phyloP scores from a whole-genome alignment of 2,329 filamentous ascomycete species.

The Pseudogymnoascus sp. region DNA sequence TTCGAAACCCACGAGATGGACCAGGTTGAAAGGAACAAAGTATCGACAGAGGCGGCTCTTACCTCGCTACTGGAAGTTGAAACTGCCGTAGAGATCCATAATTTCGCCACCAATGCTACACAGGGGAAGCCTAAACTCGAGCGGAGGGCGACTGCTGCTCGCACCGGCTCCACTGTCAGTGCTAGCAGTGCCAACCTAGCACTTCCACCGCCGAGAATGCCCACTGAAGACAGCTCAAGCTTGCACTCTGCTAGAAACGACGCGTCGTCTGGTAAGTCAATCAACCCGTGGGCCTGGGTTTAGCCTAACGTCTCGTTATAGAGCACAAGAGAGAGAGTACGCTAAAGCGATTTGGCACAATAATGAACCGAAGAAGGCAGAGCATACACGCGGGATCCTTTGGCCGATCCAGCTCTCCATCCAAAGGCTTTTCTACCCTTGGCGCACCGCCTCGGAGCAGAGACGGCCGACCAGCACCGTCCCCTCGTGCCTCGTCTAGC shows the following conservation, averaged over 20 bases:
- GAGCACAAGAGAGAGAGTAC: conserved; percentile 51
- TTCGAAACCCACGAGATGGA: conserved; percentile 90
- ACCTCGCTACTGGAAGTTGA: conserved; percentile 78
- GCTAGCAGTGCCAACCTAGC: conserved; percentile 16
- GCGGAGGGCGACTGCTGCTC: conserved; percentile 21
- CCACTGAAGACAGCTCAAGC: conserved; percentile 23
- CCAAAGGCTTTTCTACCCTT: conserved; percentile 46
- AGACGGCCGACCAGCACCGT: conserved; percentile 42
- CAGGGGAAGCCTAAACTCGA: conserved; percentile 30
- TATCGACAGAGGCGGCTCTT: conserved; percentile 69
- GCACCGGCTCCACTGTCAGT: conserved; percentile 15
- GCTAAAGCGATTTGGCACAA: conserved; percentile 54
- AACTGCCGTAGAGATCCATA: conserved; percentile 78
- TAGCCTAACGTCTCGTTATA: conserved; percentile 23
- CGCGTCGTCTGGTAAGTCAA: conserved; percentile 20
- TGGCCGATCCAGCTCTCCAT: conserved; percentile 45
- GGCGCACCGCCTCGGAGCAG: conserved; percentile 55
- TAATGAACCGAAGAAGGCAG: conserved; percentile 57
- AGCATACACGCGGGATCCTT: conserved; percentile 55
- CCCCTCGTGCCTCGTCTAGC: conserved; percentile 50
- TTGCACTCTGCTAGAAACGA: conserved; percentile 17
- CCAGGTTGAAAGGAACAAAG: conserved; percentile 66
- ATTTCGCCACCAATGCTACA: conserved; percentile 45
- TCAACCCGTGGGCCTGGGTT: conserved; percentile 21
- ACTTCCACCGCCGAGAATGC: conserved; percentile 17